A percentile compares a stretch with the other conserved stretches of the same genome.
phyloP scores from a whole-genome alignment of 1,139 yeast genomes.

The Debaryomyces sp. region DNA sequence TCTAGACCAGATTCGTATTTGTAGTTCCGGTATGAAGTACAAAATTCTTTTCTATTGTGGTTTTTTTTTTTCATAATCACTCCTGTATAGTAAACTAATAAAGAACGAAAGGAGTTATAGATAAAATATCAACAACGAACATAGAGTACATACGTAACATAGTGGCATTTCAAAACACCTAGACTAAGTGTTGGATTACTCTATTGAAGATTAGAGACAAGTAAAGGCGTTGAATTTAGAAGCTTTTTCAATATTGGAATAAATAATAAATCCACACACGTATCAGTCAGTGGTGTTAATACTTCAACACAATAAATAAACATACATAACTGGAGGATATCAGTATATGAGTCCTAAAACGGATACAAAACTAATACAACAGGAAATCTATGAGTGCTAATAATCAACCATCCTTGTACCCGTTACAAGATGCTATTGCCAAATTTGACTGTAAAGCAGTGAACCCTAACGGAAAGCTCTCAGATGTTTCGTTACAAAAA shows the following conservation, averaged over 20 bases:
- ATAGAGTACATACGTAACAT: background rate
- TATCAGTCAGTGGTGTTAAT: slow-evolving; percentile 1
- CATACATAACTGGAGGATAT: background rate
- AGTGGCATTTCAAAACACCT: background rate
- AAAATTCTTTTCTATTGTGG: slow-evolving; percentile 5
- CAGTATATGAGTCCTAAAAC: background rate
- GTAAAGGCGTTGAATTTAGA: background rate
- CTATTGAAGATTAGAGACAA: background rate
- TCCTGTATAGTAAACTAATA: slow-evolving; percentile 4
- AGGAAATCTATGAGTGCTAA: slow-evolving; percentile 1
- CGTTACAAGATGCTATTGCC: slow-evolving; percentile 34
- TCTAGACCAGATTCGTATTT: background rate
- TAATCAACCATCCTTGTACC: slow-evolving; percentile 34
- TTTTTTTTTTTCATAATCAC: slow-evolving; percentile 1
- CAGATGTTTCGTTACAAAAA: slow-evolving; percentile 37
- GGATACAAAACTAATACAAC: background rate
- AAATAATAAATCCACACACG: slow-evolving; percentile 3
- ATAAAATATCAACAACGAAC: slow-evolving; percentile 1
- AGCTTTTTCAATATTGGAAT: background rate
- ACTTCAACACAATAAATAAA: background rate
- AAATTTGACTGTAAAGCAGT: slow-evolving; percentile 36
- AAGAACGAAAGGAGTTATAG: slow-evolving; percentile 1
- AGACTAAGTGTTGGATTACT: background rate
- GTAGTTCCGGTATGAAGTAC: slow-evolving; percentile 3
- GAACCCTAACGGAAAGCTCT: slow-evolving; percentile 37